A percentile compares a stretch with the other conserved stretches of the same genome.
These are phyloP conservation scores for Xylariaceae sp. DNA, from an alignment of 2,329 filamentous ascomycete genomes.

Conservation along the genomic window DNA sequence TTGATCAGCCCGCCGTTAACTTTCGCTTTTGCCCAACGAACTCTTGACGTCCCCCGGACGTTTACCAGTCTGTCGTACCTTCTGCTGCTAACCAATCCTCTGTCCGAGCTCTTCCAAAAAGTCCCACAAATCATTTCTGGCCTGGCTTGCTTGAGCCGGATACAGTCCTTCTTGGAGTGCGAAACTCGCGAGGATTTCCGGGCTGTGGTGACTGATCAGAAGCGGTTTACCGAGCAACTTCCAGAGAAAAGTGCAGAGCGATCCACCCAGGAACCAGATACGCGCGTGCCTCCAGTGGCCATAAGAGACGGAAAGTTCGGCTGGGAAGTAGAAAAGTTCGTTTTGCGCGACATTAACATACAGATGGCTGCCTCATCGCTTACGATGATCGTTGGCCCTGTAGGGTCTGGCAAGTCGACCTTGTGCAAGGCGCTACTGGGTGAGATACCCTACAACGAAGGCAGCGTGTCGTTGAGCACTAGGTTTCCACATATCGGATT, in stretches of 20 bases:
- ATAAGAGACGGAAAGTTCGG: conserved; percentile 29
- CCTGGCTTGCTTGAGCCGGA: conserved; percentile 33
- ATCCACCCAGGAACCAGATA: too few relatives aligned
- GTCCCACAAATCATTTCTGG: conserved; percentile 7
- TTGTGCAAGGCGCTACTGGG: conserved; percentile 37
- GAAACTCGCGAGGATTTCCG: conserved; percentile 27
- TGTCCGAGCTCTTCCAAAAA: conserved; percentile 36
- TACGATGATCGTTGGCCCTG: conserved; percentile 37
- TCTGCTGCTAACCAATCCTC: conserved; percentile 33
- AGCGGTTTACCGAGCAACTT: background rate
- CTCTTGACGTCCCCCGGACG: conserved; percentile 31
- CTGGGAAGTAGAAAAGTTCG: conserved; percentile 28
- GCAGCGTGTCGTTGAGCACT: conserved; percentile 21
- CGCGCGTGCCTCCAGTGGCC: background rate
- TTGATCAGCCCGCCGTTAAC: conserved; percentile 34
- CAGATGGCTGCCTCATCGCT: conserved; percentile 29
- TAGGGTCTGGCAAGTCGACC: conserved; percentile 42
- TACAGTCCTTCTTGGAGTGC: conserved; percentile 33
- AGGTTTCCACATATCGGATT: conserved; percentile 29
- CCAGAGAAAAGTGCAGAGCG: too few relatives aligned
- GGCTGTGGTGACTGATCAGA: background rate
- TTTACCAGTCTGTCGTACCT: conserved; percentile 40
- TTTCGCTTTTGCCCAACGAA: conserved; percentile 33
- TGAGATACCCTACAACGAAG: conserved; percentile 29
- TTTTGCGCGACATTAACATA: conserved; percentile 32